phyloP scores from a whole-genome alignment of 768 basidiomycete genomes.

The Hirschioporus abietinus region DNA sequence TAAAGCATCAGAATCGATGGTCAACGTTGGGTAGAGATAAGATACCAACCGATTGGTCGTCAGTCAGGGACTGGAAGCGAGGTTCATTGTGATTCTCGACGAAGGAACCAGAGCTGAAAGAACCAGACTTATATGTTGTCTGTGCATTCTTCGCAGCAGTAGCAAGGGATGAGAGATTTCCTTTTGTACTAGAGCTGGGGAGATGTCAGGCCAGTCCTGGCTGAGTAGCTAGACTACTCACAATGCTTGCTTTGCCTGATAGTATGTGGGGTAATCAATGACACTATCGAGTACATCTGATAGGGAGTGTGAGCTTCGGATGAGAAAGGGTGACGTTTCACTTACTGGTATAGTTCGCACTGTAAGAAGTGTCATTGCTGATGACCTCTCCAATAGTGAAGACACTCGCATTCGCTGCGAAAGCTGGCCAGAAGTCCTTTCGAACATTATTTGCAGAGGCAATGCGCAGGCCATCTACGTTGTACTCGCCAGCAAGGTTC shows the following conservation, averaged over 20 bases:
- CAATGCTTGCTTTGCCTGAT: conserved; percentile 16
- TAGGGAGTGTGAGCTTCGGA: neutral
- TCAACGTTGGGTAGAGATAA: neutral
- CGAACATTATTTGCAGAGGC: conserved; percentile 56
- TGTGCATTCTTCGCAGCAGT: conserved; percentile 26
- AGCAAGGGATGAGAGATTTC: conserved; percentile 29
- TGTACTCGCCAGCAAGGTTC: conserved; percentile 40
- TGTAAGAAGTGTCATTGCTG: conserved; percentile 35
- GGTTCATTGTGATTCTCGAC: conserved; percentile 54
- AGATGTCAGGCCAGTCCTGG: neutral
- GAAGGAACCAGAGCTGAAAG: conserved; percentile 40
- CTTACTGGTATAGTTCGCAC: conserved; percentile 36
- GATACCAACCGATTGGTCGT: conserved; percentile 35
- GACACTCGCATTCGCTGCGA: conserved; percentile 41
- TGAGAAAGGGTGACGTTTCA: neutral
- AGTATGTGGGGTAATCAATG: conserved; percentile 47
- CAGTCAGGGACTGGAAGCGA: conserved; percentile 37
- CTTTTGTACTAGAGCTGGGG: conserved; percentile 20
- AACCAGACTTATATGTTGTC: conserved; percentile 31
- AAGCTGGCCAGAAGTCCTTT: conserved; percentile 49
- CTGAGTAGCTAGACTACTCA: neutral
- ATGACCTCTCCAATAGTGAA: conserved; percentile 55
- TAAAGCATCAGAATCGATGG: neutral
- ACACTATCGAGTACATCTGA: conserved; percentile 39
- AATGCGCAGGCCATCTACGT: conserved; percentile 50